phyloP scores from a whole-genome alignment of 2,329 filamentous ascomycete genomes.

The Ascochyta koolunga region DNA sequence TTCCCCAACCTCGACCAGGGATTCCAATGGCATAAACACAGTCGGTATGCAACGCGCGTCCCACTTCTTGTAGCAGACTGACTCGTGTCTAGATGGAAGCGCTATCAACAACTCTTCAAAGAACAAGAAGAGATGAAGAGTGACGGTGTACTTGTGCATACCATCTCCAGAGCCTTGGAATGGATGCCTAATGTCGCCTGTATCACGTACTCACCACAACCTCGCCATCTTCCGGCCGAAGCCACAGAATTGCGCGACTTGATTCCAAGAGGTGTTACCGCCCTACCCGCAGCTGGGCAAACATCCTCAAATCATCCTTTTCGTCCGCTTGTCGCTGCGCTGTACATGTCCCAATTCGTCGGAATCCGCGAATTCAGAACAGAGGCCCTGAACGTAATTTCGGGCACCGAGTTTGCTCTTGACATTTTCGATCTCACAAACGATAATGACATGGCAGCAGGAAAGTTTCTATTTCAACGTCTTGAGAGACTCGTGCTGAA shows the following conservation, averaged over 20 bases:
- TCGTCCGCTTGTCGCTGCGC: conserved; percentile 35
- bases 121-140: conserved; percentile 38
- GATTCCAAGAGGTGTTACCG: conserved; percentile 20
- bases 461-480: conserved; percentile 26
- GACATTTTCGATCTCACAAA: conserved; percentile 26
- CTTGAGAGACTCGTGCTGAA: conserved; percentile 28
- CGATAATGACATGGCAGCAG: conserved; percentile 24
- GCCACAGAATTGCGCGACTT: conserved; percentile 26
- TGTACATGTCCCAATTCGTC: conserved; percentile 27
- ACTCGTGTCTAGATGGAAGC: conserved; percentile 25
- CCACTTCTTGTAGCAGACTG: neutral
- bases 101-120: conserved; percentile 30
- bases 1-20: conserved; percentile 9
- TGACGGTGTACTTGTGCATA: conserved; percentile 30
- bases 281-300: neutral
- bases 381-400: neutral
- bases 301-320: conserved; percentile 27
- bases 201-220: conserved; percentile 35
- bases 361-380: conserved; percentile 31
- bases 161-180: conserved; percentile 29
- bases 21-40: conserved; percentile 22
- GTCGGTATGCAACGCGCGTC: conserved; percentile 9
- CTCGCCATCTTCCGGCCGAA: conserved; percentile 29
- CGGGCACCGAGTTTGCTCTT: conserved; percentile 23
- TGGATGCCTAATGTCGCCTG: conserved; percentile 33